Conservation (phyloP, 2,329 filamentous ascomycete species). For the Myriosclerotinia scirpicola region DNA sequence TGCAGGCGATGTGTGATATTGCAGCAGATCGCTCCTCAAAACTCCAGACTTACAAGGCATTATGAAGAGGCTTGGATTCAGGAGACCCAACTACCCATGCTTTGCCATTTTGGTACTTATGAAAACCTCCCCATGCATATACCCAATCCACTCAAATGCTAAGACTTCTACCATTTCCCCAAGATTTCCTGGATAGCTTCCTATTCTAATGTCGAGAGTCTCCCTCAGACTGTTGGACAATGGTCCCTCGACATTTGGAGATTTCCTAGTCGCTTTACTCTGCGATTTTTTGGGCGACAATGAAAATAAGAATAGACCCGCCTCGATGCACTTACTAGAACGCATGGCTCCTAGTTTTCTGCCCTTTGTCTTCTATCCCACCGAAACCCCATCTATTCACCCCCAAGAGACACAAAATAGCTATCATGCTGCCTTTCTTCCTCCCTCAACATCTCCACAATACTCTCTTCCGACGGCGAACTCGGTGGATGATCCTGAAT, state of each 20-base stretch:
- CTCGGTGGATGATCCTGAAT: slow-evolving; percentile 35
- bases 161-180: background rate
- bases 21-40: slow-evolving; percentile 76
- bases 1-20: slow-evolving; percentile 81
- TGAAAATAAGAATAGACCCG: no score
- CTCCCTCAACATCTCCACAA: slow-evolving; percentile 38
- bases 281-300: no score
- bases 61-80: background rate
- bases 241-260: no score
- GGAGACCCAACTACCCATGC: background rate
- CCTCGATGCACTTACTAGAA: no score
- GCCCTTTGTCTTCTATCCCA: background rate
- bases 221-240: no score
- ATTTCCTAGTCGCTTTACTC: no score
- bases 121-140: slow-evolving; percentile 22
- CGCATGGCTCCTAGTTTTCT: slow-evolving; percentile 23
- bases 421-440: slow-evolving; percentile 35
- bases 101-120: background rate
- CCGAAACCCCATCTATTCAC: slow-evolving; percentile 36
- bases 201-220: background rate
- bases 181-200: slow-evolving; percentile 31
- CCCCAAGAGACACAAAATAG: slow-evolving; percentile 32
- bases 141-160: background rate
- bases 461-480: slow-evolving; percentile 35
- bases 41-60: slow-evolving; percentile 29